Conservation (phyloP, 805 yeast genomes). For the Candida peoriensis region DNA sequence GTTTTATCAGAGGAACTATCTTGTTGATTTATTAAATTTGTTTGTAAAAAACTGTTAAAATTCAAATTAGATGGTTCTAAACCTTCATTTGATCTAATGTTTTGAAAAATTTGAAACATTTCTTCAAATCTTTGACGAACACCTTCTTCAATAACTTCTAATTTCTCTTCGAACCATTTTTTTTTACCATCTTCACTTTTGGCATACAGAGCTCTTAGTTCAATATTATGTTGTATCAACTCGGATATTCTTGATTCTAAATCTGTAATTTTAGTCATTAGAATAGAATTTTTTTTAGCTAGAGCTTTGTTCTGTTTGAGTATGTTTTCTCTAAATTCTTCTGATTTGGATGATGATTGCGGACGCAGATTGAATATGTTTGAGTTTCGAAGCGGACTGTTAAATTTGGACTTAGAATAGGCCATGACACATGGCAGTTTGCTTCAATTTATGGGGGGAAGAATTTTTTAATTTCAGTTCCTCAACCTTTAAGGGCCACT, state of each 20-base stretch:
- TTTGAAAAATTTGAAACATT: conserved; percentile 36
- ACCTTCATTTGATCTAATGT: conserved; percentile 38
- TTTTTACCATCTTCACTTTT: conserved; percentile 26
- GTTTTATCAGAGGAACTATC: conserved; percentile 17
- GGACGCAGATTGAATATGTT: neutral
- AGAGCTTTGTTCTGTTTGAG: conserved; percentile 44
- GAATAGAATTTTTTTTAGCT: conserved; percentile 51
- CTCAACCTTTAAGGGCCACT: too few relatives aligned
- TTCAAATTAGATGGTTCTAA: conserved; percentile 19
- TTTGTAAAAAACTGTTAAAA: too few relatives aligned
- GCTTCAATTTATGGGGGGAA: too few relatives aligned
- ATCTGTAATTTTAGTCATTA: conserved; percentile 45
- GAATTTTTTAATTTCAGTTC: too few relatives aligned
- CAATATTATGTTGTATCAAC: conserved; percentile 45
- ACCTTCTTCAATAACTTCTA: conserved; percentile 36
- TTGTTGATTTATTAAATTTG: conserved; percentile 7
- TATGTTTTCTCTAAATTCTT: conserved; percentile 22
- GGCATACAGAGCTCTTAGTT: conserved; percentile 33
- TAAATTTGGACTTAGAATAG: conserved; percentile 16
- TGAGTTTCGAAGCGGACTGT: conserved; percentile 11
- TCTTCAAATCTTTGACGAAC: conserved; percentile 40
- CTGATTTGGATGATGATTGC: neutral
- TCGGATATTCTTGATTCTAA: conserved; percentile 48
- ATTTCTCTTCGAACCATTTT: conserved; percentile 31
- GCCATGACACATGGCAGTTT: conserved; percentile 19